Base-by-base conservation (phyloP, 805 yeast species). In the Cephaloascus albidus region DNA sequence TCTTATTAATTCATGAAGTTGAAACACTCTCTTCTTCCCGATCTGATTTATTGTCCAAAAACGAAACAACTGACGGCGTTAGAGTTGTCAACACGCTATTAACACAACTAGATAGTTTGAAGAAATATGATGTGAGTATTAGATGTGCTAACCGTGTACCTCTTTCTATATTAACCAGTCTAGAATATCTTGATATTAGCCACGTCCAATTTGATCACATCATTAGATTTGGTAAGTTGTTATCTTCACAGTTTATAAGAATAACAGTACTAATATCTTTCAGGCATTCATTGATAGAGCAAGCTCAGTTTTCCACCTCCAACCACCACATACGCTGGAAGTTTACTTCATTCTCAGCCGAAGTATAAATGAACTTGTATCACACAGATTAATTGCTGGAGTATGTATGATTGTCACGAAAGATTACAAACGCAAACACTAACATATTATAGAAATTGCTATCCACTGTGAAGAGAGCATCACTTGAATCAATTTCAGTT, bases 21-120 rank as follows among this genome's bases (percentile, higher is more conserved):
- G 75, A 70, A 46, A 61, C 74, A 0, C 51, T 70, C 26, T 71
- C 71, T 1, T 53, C 61, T 30, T 63, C 72, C 15, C 54, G 76
- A 47, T 37, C 49, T 6, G 54, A 56, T 15, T 43, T 63, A 3
- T 42, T 60, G 31, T 48, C 46, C 5, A 63, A 62, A 35, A 60
- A 62, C 40, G 73, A 68, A 43, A 57, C 73, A 2, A 58, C 65
- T 1, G 73, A 66, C 44, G 57, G 69, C 16, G 48, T 68, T 1
- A 57, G 72, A 33, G 65, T 68, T 1, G 72, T 69, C 4, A 69
- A 69, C 39, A 62, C 72, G 2, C 48, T 70, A 37, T 47, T 70
- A 12, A 68, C 70, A 0, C 60, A 65, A 35, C 38, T 70, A 15
- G 75, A 70, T 49, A 45, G 54, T 10, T 45, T 70, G n/a, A 63